Evolutionary conservation across 2,329 filamentous ascomycete species (phyloP).

Genomic region (Talaromyces amestolkiae): DNA sequence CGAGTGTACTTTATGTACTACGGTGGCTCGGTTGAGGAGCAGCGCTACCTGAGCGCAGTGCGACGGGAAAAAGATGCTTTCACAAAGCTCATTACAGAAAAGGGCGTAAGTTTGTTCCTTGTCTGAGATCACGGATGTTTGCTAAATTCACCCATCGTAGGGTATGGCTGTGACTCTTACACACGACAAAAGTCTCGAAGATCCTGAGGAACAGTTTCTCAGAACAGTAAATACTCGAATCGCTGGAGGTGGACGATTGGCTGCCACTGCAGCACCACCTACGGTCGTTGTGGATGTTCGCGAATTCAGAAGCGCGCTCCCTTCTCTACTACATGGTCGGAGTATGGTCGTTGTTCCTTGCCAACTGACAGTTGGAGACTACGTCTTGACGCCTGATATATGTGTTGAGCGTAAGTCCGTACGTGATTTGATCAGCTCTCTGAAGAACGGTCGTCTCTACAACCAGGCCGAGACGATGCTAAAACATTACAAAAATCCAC

Average conservation of each 20-base stretch:
- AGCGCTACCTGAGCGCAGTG: constrained; percentile 83
- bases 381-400: constrained; percentile 85
- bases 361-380: constrained; percentile 95
- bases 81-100: constrained; percentile 89
- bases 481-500: constrained; percentile 80
- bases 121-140: background rate
- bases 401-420: constrained; percentile 95
- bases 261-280: constrained; percentile 80
- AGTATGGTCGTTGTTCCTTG: constrained; percentile 88
- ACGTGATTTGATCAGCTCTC: constrained; percentile 84
- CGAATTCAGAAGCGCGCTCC: constrained; percentile 90
- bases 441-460: constrained; percentile 87
- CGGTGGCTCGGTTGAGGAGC: constrained; percentile 89
- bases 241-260: constrained; percentile 81
- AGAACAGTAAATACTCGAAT: constrained; percentile 96
- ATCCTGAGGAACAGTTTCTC: constrained; percentile 87
- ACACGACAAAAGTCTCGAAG: constrained; percentile 67
- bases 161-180: constrained; percentile 88
- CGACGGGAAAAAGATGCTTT: constrained; percentile 97
- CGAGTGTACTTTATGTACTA: constrained; percentile 98
- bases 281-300: constrained; percentile 92
- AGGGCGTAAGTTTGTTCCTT: constrained; percentile 55
- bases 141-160: constrained; percentile 26
- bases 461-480: constrained; percentile 93
- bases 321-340: constrained; percentile 84